These are phyloP conservation scores for Deakozyma indianensis DNA, from an alignment of 805 yeast species.

Conservation along the genomic window DNA sequence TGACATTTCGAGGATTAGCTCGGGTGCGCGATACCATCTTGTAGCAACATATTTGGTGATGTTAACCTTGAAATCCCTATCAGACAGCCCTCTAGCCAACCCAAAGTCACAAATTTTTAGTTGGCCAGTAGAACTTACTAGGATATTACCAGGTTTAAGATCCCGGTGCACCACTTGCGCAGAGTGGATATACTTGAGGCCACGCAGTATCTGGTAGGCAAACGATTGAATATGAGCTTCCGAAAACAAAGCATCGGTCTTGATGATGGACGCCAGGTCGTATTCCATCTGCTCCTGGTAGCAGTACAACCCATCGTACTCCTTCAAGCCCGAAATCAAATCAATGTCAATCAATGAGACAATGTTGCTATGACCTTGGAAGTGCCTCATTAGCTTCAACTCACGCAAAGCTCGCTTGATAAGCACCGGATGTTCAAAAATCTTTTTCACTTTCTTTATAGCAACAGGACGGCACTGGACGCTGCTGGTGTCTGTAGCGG, in stretches of 20 bases:
- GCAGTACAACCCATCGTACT: conserved; percentile 79
- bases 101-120: conserved; percentile 92
- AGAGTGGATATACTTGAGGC: conserved; percentile 76
- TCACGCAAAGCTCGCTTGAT: conserved; percentile 75
- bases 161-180: conserved; percentile 91
- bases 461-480: conserved; percentile 37
- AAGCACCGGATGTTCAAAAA: conserved; percentile 51
- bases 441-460: conserved; percentile 64
- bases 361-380: conserved; percentile 77
- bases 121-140: conserved; percentile 58
- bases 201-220: conserved; percentile 71
- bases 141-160: conserved; percentile 79
- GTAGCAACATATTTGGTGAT: conserved; percentile 65
- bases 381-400: conserved; percentile 61
- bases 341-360: conserved; percentile 64
- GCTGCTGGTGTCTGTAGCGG: conserved; percentile 42
- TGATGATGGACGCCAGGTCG: conserved; percentile 67
- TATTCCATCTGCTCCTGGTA: conserved; percentile 74
- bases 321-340: conserved; percentile 33
- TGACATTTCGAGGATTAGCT: conserved; percentile 37
- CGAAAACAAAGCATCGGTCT: conserved; percentile 53
- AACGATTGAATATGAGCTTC: conserved; percentile 70
- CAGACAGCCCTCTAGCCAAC: conserved; percentile 59
- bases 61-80: conserved; percentile 17
- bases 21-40: conserved; percentile 94